Evolutionary conservation across 139 green algal genomes (phyloP).

Genomic region (Zygnema circumcarinatum): DNA sequence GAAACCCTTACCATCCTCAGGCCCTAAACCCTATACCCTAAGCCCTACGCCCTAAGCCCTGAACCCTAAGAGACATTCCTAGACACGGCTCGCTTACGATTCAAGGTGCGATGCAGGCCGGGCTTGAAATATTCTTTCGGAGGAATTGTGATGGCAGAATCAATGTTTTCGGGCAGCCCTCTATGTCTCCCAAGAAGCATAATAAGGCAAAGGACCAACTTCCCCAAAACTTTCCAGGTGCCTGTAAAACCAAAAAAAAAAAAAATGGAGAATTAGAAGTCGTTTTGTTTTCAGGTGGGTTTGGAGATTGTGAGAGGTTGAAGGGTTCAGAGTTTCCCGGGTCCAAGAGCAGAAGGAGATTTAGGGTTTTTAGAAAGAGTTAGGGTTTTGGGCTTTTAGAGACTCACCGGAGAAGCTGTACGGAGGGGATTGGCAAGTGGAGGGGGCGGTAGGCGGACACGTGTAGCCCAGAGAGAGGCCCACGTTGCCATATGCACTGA

Average conservation of each 20-base stretch:
- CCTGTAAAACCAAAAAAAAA: constrained; percentile 10
- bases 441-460: neutral
- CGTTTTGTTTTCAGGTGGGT: too few relatives aligned
- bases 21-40: too few relatives aligned
- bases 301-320: too few relatives aligned
- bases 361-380: too few relatives aligned
- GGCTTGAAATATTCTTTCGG: constrained; percentile 19
- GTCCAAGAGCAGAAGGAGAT: too few relatives aligned
- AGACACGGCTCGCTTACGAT: too few relatives aligned
- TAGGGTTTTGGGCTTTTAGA: too few relatives aligned
- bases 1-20: too few relatives aligned
- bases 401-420: constrained; percentile 46
- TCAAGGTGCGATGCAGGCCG: neutral
- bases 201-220: constrained; percentile 33
- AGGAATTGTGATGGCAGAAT: constrained; percentile 45
- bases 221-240: neutral
- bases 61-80: too few relatives aligned
- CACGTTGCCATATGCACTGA: constrained; percentile 42
- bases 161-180: constrained; percentile 54
- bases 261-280: too few relatives aligned
- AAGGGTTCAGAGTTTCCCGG: too few relatives aligned
- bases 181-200: constrained; percentile 47
- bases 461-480: constrained; percentile 36
- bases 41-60: too few relatives aligned
- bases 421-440: constrained; percentile 4